phyloP scores from a whole-genome alignment of 2,329 filamentous ascomycete genomes.

The Verticillium nonalfalfae region DNA sequence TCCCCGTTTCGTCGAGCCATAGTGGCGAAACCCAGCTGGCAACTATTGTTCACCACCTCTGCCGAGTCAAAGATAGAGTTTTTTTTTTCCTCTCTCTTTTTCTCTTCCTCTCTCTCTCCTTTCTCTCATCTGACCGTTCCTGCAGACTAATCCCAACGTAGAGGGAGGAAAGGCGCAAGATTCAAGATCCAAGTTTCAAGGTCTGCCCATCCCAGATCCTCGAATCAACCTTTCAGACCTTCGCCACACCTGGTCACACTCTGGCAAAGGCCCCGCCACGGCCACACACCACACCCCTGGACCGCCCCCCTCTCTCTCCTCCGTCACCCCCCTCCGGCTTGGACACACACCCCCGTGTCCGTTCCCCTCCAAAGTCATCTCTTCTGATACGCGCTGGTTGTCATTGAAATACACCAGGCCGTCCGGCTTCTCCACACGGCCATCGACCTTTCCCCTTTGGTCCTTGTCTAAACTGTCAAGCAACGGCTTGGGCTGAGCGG shows the following conservation, averaged over 20 bases:
- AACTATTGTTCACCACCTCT: not conserved
- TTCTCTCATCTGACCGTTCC: not conserved
- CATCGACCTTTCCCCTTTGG: conserved; percentile 5
- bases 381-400: conserved; percentile 37
- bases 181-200: not conserved
- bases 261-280: not conserved
- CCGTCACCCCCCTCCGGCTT: not conserved
- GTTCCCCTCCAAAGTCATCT: conserved; percentile 18
- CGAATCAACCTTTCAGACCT: not conserved
- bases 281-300: not conserved
- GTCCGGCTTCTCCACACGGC: conserved; percentile 32
- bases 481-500: conserved; percentile 21
- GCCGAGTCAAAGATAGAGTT: not conserved
- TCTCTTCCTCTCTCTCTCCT: no score
- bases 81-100: not conserved
- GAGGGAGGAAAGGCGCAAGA: not conserved
- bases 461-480: conserved; percentile 29
- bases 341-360: conserved; percentile 1
- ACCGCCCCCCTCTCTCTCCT: not conserved
- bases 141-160: no score
- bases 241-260: not conserved
- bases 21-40: not conserved
- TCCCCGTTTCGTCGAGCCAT: not conserved
- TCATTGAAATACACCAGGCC: conserved; percentile 37
- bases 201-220: not conserved